Percentiles rank a stretch among this genome's conserved stretches.
phyloP scores from a whole-genome alignment of 163 green algal species.

The Chlamydomonas reinhardtii region DNA sequence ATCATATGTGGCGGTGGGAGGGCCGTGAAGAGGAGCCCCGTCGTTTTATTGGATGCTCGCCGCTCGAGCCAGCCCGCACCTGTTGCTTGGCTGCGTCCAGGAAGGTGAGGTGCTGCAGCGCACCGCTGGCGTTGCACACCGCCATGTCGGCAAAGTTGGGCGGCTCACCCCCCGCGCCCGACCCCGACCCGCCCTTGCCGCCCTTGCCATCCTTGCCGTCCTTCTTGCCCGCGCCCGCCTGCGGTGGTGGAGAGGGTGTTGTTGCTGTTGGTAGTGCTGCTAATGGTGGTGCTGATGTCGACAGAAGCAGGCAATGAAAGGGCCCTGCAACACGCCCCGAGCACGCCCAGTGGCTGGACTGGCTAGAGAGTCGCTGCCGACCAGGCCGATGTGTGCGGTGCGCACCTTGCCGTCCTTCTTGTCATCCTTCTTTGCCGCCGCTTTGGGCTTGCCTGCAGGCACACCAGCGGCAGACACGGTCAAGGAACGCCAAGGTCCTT shows the following conservation, averaged over 20 bases:
- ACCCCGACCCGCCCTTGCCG: constrained; percentile 16
- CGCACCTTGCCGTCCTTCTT: constrained; percentile 9
- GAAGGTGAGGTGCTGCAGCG: constrained; percentile 71
- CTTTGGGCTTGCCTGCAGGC: neutral
- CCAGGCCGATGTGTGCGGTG: too few relatives aligned
- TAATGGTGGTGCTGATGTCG: too few relatives aligned
- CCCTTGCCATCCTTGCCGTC: constrained; percentile 44
- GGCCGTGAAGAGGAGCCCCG: too few relatives aligned
- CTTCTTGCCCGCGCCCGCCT: neutral
- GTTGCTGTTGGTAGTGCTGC: too few relatives aligned
- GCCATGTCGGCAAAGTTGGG: constrained; percentile 51
- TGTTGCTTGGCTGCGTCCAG: constrained; percentile 65
- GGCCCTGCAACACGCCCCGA: too few relatives aligned
- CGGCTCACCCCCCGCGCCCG: neutral
- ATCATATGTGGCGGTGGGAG: too few relatives aligned
- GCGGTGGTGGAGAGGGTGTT: neutral
- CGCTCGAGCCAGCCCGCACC: constrained; percentile 6
- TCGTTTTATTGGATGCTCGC: too few relatives aligned
- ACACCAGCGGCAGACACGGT: too few relatives aligned
- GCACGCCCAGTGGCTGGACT: too few relatives aligned
- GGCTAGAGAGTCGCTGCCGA: too few relatives aligned
- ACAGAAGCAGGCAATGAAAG: too few relatives aligned
- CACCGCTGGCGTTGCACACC: constrained; percentile 58
- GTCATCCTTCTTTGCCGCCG: constrained; percentile 9
- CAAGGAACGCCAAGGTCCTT: too few relatives aligned